Percentiles rank a stretch among this genome's conserved stretches.
Evolutionary conservation across 2,329 filamentous ascomycete genomes (phyloP).

Genomic region (Fusarium sp.): DNA sequence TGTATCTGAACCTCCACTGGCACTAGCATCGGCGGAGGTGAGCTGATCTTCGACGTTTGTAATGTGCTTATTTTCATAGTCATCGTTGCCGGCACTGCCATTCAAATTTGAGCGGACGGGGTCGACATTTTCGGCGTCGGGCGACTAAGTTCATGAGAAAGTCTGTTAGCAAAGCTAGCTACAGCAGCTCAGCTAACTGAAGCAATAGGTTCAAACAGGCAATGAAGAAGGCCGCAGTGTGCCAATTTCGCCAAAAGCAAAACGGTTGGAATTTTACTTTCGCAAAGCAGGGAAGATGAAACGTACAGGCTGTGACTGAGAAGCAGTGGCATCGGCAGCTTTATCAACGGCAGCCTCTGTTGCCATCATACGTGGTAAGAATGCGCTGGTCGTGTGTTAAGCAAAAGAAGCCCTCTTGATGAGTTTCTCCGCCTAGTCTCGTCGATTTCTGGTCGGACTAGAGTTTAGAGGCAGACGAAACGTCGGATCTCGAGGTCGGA

Average conservation of each 20-base stretch:
- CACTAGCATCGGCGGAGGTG: conserved; percentile 73
- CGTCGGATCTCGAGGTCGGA: conserved; percentile 19
- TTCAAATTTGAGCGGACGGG: conserved; percentile 59
- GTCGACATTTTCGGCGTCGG: conserved; percentile 60
- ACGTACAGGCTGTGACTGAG: conserved; percentile 59
- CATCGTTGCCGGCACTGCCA: conserved; percentile 59
- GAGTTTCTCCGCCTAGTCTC: conserved; percentile 39
- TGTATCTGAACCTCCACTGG: conserved; percentile 80
- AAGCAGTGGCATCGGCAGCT: conserved; percentile 64
- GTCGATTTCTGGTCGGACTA: conserved; percentile 23
- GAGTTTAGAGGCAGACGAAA: conserved; percentile 30
- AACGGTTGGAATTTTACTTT: neutral
- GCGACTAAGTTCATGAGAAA: conserved; percentile 38
- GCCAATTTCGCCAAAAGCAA: neutral
- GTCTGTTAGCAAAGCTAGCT: conserved; percentile 29
- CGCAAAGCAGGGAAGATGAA: neutral
- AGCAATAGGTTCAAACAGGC: neutral
- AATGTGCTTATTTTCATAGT: conserved; percentile 67
- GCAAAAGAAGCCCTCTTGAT: conserved; percentile 43
- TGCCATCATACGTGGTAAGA: conserved; percentile 71
- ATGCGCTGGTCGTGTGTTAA: conserved; percentile 48
- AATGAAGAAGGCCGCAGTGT: neutral
- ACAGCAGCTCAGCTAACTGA: neutral
- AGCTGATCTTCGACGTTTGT: conserved; percentile 67
- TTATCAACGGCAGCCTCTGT: conserved; percentile 67